Percentiles rank a stretch among this genome's conserved stretches.
Conservation (phyloP, 2,329 filamentous ascomycete species). For the Botrytis fragariae region DNA sequence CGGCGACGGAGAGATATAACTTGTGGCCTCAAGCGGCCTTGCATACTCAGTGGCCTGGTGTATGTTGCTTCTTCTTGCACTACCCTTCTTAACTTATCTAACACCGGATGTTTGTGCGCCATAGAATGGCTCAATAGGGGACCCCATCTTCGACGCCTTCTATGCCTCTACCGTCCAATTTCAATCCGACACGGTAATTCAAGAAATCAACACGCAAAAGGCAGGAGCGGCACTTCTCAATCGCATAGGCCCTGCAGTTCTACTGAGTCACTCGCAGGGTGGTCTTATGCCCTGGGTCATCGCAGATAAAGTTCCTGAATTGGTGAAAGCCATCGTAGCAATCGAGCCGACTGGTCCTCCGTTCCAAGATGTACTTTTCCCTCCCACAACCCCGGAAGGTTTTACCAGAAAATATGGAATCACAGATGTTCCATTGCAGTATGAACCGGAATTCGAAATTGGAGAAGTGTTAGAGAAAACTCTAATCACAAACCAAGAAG, state of each 20-base stretch:
- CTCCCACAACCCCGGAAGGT: constrained; percentile 27
- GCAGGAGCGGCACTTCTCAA: constrained; percentile 42
- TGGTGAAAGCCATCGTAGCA: constrained; percentile 44
- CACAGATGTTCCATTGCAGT: constrained; percentile 49
- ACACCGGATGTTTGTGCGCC: too few relatives aligned
- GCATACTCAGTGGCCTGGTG: constrained; percentile 44
- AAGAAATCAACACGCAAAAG: constrained; percentile 41
- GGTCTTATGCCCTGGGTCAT: constrained; percentile 44
- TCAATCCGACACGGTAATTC: constrained; percentile 37
- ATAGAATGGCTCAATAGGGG: constrained; percentile 29
- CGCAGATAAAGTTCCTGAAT: constrained; percentile 43
- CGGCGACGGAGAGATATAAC: constrained; percentile 26
- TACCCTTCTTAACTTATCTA: not conserved
- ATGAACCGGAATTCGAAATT: constrained; percentile 27
- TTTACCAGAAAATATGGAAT: constrained; percentile 45
- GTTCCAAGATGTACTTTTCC: constrained; percentile 42
- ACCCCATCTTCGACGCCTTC: constrained; percentile 34
- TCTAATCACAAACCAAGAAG: not conserved
- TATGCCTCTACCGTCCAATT: constrained; percentile 44
- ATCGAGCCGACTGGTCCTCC: constrained; percentile 50
- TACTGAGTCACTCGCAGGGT: constrained; percentile 45
- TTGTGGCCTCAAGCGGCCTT: constrained; percentile 40
- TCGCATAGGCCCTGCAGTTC: constrained; percentile 28
- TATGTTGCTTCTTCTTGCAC: constrained; percentile 18
- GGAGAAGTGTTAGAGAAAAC: not conserved